Evolutionary conservation across 768 basidiomycete genomes (phyloP).

Genomic region (Leccinum variicolor): DNA sequence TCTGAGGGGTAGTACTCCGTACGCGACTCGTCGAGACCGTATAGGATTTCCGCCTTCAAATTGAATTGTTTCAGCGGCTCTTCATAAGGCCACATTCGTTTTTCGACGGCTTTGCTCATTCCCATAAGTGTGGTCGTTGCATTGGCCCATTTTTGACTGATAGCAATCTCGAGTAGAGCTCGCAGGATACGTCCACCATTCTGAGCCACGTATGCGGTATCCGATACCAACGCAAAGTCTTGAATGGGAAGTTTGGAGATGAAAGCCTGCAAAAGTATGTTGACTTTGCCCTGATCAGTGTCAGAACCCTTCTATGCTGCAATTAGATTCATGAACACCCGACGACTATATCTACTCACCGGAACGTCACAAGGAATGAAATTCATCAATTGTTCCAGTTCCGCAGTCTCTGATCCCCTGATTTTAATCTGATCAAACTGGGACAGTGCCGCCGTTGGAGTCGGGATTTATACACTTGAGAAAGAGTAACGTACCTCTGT

Average conservation of each 20-base stretch:
- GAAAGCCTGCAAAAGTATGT: slow-evolving; percentile 88
- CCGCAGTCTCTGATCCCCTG: slow-evolving; percentile 83
- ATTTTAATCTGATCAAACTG: slow-evolving; percentile 96
- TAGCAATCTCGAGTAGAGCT: slow-evolving; percentile 91
- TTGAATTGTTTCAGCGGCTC: slow-evolving; percentile 84
- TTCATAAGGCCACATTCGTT: slow-evolving; percentile 91
- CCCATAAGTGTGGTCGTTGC: slow-evolving; percentile 77
- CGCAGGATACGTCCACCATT: slow-evolving; percentile 93
- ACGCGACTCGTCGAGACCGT: slow-evolving; percentile 75
- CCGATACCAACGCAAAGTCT: slow-evolving; percentile 95
- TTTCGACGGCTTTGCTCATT: slow-evolving; percentile 91
- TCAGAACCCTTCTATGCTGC: slow-evolving; percentile 56
- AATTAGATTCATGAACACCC: neutral
- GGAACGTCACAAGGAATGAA: slow-evolving; percentile 77
- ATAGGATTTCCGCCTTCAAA: slow-evolving; percentile 73
- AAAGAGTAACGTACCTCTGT: slow-evolving; percentile 64
- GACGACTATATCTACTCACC: slow-evolving; percentile 38
- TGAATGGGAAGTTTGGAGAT: slow-evolving; percentile 81
- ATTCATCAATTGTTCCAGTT: slow-evolving; percentile 69
- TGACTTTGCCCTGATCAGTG: slow-evolving; percentile 81
- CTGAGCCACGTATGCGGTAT: slow-evolving; percentile 90
- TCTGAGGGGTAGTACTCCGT: slow-evolving; percentile 78
- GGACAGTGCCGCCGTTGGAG: neutral
- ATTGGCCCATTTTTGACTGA: slow-evolving; percentile 89
- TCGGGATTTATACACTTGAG: neutral